These are phyloP conservation scores for Pseudocohnilembus persalinus DNA, from an alignment of 169 alveolate species.

Conservation along the genomic window DNA sequence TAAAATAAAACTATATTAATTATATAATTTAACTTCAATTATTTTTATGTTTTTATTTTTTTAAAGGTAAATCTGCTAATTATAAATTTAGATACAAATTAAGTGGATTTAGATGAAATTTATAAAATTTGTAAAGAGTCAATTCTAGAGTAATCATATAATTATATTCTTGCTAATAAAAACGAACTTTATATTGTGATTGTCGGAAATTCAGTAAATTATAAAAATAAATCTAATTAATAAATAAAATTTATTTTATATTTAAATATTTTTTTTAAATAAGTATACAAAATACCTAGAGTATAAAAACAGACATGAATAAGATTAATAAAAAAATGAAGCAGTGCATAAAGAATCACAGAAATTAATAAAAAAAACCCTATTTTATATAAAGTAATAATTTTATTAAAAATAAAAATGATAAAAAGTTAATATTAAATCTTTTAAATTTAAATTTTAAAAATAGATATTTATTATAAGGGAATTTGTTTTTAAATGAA, in stretches of 20 bases:
- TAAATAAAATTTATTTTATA: no score
- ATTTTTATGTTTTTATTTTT: no score
- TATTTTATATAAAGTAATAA: not conserved
- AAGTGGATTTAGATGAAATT: not conserved
- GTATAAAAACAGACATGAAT: not conserved
- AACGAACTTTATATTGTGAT: no score
- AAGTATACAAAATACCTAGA: not conserved
- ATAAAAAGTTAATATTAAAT: no score
- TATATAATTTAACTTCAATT: no score
- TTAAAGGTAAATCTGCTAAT: not conserved
- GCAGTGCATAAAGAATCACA: not conserved
- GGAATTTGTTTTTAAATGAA: not conserved
- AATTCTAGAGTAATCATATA: not conserved
- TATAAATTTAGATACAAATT: not conserved
- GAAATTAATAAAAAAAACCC: not conserved
- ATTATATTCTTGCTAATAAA: not conserved
- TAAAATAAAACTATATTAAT: no score
- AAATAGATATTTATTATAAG: not conserved
- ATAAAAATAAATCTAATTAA: no score
- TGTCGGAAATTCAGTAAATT: no score
- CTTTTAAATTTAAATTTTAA: no score
- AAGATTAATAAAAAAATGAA: not conserved
- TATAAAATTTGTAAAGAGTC: not conserved
- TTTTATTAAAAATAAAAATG: not conserved
- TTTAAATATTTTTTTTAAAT: no score